Conservation (phyloP, 345 rosid species). For the Iberis pinnata region DNA sequence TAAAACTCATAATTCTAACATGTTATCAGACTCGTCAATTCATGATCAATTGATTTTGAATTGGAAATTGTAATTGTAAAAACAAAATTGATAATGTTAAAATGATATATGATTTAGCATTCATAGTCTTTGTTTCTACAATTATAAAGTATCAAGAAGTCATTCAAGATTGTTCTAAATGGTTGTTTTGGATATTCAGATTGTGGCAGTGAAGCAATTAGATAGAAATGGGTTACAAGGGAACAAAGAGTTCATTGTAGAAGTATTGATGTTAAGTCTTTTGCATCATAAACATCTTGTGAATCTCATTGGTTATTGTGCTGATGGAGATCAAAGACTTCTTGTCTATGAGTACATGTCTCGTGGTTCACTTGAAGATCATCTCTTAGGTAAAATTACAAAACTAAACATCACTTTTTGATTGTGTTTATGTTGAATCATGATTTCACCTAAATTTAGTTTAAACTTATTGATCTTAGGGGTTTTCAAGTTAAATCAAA, state of each 20-base stretch:
- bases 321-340: slow-evolving; percentile 94
- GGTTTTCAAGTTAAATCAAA: too few species aligned
- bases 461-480: too few species aligned
- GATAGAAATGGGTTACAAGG: slow-evolving; percentile 95
- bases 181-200: slow-evolving; percentile 33
- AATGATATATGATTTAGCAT: too few species aligned
- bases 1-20: too few species aligned
- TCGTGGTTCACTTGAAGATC: slow-evolving; percentile 86
- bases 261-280: slow-evolving; percentile 87
- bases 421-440: too few species aligned
- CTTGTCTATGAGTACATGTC: slow-evolving; percentile 95
- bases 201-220: slow-evolving; percentile 94
- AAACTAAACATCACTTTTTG: not conserved
- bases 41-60: too few species aligned
- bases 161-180: not conserved
- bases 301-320: slow-evolving; percentile 91
- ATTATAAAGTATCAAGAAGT: too few species aligned
- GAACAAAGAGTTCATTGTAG: slow-evolving; percentile 91
- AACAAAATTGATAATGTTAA: too few species aligned
- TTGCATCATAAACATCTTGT: slow-evolving; percentile 90
- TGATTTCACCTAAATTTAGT: not conserved
- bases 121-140: too few species aligned
- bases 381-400: slow-evolving; percentile 57
- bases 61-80: too few species aligned
- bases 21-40: too few species aligned